Evolutionary conservation across 1,139 yeast genomes (phyloP).

Genomic region (Blastobotrys indianensis): DNA sequence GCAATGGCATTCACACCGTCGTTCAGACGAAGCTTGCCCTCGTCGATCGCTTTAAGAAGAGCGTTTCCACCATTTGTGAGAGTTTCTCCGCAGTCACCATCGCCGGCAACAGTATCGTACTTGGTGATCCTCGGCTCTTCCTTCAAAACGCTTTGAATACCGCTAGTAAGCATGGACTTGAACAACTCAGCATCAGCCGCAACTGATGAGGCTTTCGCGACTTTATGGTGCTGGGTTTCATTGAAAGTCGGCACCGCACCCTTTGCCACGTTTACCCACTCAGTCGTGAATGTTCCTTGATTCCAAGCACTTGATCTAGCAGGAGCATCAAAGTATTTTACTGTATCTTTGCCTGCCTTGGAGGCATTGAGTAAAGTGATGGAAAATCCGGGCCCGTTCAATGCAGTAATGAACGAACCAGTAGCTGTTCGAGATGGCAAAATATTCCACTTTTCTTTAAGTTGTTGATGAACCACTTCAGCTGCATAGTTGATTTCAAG

Average conservation of each 20-base stretch:
- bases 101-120: slow-evolving; percentile 87
- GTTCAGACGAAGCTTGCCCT: slow-evolving; percentile 39
- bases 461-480: slow-evolving; percentile 40
- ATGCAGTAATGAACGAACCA: slow-evolving; percentile 77
- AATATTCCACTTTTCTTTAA: slow-evolving; percentile 46
- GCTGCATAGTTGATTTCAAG: slow-evolving; percentile 68
- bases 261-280: slow-evolving; percentile 35
- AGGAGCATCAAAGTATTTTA: slow-evolving; percentile 54
- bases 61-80: slow-evolving; percentile 77
- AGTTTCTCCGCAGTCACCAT: slow-evolving; percentile 96
- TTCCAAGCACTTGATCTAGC: slow-evolving; percentile 86
- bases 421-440: slow-evolving; percentile 60
- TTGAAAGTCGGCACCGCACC: slow-evolving; percentile 36
- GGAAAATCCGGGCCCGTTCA: slow-evolving; percentile 88
- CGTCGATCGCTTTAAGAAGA: slow-evolving; percentile 45
- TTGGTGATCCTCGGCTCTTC: slow-evolving; percentile 77
- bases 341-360: slow-evolving; percentile 29
- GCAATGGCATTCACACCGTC: slow-evolving; percentile 52
- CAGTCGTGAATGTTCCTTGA: slow-evolving; percentile 28
- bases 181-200: slow-evolving; percentile 41
- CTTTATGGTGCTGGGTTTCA: slow-evolving; percentile 17
- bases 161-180: slow-evolving; percentile 40
- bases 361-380: slow-evolving; percentile 67
- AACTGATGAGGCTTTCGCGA: slow-evolving; percentile 32
- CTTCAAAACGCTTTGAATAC: slow-evolving; percentile 46